Evolutionary conservation across 1,284 basidiomycete species (phyloP), one percentile per base, ranked within the genome.

Genomic region (Boletus sp.): DNA sequence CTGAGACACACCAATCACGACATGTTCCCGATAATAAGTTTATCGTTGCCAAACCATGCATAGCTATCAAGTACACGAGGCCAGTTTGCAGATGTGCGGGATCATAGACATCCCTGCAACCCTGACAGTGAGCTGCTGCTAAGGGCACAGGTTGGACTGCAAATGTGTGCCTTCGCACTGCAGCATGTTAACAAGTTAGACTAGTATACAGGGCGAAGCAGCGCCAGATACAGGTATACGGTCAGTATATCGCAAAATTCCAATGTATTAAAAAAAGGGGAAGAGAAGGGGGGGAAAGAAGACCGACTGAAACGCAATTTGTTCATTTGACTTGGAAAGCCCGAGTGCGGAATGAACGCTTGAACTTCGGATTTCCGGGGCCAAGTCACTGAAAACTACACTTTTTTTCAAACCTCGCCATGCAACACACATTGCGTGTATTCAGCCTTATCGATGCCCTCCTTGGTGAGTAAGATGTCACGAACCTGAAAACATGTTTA

Each of bases 391-490:
- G 33, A 27, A 37, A 29, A 20, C 3, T 10, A 7, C 14, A 38
- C n/a, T n/a, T n/a, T 16, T 3, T 27, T 37, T 67, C 60, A 76
- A 41, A 77, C 73, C 41, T 73, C 70, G 32, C 53, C 70, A 29
- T 72, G 66, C 46, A 84, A 72, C 14, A 82, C 75, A 39, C 71
- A 76, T 53, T 82, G 75, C 8, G 69, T 60, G 53, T 76, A 75
- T 17, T 70, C 64, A 7, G 59, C 55, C 8, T 75, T 70, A 16
- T 75, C 69, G 25, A 66, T 61, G 27, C 79, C 79, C 62, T 83
- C 69, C 50, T 74, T 62, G 1, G 80, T 84, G 36, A 73, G 69
- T 4, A 94, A 71, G 49, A 94, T 92, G 6, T 87, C 80, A 49
- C 77, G 78, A 46, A 94, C 77, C 91, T 94, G 44, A 26, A 20